Evolutionary conservation across 202 grass and related monocot species (phyloP).

Genomic region (Carex arenaria): DNA sequence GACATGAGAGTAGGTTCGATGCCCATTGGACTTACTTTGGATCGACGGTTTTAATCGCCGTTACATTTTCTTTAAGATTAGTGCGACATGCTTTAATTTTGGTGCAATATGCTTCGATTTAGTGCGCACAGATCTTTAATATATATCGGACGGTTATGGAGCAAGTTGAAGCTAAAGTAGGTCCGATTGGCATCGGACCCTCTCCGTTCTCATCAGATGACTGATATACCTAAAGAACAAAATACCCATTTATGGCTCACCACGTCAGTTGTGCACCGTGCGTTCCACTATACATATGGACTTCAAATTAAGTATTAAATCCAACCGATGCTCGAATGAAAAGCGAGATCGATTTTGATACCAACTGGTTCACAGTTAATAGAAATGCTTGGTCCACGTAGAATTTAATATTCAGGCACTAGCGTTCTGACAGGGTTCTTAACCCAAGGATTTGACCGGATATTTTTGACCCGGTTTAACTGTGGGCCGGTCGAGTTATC

Average conservation of each 20-base stretch:
- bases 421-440: constrained; percentile 21
- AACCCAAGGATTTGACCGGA: constrained; percentile 25
- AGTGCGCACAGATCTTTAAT: too few species aligned
- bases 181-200: too few species aligned
- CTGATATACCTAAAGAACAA: not conserved
- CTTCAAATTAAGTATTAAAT: not conserved
- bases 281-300: not conserved
- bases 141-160: too few species aligned
- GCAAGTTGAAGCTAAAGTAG: too few species aligned
- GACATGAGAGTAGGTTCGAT: too few species aligned
- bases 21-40: too few species aligned
- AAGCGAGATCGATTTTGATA: not conserved
- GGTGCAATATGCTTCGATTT: too few species aligned
- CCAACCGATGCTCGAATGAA: not conserved
- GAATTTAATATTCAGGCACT: constrained; percentile 23
- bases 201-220: too few species aligned
- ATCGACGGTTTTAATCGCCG: too few species aligned
- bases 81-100: too few species aligned
- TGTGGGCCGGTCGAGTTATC: constrained; percentile 8
- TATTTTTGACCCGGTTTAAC: constrained; percentile 31
- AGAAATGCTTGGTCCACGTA: constrained; percentile 3
- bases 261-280: not conserved
- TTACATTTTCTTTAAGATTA: too few species aligned
- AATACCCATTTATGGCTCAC: not conserved
- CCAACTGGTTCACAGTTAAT: not conserved